Evolutionary conservation across 2,329 filamentous ascomycete species (phyloP).

Genomic region (Grosmannia serpens): DNA sequence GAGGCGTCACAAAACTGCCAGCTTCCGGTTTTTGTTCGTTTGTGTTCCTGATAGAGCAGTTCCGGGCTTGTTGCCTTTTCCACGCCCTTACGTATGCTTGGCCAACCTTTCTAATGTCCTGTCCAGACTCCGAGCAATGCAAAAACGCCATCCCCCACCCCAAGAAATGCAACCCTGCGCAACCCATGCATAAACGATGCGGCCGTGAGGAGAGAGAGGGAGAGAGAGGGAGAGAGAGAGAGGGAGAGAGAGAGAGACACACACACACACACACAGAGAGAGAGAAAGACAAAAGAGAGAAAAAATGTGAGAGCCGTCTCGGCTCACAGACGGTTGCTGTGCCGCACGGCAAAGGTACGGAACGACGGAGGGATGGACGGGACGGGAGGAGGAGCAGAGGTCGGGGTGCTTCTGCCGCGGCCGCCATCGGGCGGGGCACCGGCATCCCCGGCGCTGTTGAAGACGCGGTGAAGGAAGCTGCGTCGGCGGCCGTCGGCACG

Average conservation of each 20-base stretch:
- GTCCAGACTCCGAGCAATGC: slow-evolving; percentile 11
- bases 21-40: neutral
- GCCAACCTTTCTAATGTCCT: neutral
- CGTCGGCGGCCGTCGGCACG: slow-evolving; percentile 18
- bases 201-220: neutral
- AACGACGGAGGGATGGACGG: slow-evolving; percentile 3
- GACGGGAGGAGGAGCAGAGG: neutral
- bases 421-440: neutral
- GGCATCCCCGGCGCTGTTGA: slow-evolving; percentile 14
- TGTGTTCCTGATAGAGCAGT: neutral
- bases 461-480: slow-evolving; percentile 29
- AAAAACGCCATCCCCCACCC: neutral
- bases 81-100: neutral
- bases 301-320: neutral
- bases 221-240: neutral
- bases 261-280: neutral
- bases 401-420: neutral
- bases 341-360: neutral
- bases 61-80: neutral
- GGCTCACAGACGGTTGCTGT: slow-evolving; percentile 3
- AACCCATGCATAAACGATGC: neutral
- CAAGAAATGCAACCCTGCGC: neutral
- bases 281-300: neutral
- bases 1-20: neutral
- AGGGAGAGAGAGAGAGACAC: neutral